Evolutionary conservation across 805 yeast genomes (phyloP).

Genomic region (Suhomyces xylopsoci): DNA sequence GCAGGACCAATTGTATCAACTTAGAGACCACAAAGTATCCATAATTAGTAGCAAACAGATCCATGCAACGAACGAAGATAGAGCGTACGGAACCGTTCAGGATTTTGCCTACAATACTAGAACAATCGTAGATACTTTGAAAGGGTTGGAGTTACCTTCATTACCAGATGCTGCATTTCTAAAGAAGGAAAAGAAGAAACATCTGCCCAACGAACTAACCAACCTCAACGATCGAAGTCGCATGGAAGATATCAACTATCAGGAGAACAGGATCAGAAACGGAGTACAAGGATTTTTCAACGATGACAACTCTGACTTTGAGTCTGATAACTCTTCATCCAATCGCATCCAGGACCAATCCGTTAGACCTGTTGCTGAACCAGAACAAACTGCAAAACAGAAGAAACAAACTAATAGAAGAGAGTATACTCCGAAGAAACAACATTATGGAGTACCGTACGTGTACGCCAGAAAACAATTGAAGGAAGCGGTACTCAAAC

Average conservation of each 20-base stretch:
- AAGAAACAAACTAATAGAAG: conserved; percentile 27
- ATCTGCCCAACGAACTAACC: conserved; percentile 10
- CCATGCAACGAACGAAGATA: conserved; percentile 4
- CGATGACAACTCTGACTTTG: conserved; percentile 5
- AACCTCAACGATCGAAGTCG: conserved; percentile 3
- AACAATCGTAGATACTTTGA: conserved; percentile 19
- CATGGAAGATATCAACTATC: conserved; percentile 28
- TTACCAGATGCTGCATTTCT: conserved; percentile 37
- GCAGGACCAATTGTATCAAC: conserved; percentile 66
- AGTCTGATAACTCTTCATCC: background rate
- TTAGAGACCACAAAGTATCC: conserved; percentile 49
- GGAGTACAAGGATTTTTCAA: conserved; percentile 16
- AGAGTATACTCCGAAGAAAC: conserved; percentile 46
- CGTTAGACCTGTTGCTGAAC: background rate
- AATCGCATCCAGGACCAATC: background rate
- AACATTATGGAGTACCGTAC: conserved; percentile 50
- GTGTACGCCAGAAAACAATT: conserved; percentile 63
- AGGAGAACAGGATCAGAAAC: conserved; percentile 39
- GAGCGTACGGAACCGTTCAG: conserved; percentile 20
- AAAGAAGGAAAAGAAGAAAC: conserved; percentile 11
- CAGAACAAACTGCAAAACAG: conserved; percentile 19
- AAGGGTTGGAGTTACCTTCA: conserved; percentile 38
- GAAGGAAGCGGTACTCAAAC: conserved; percentile 66
- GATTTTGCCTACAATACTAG: conserved; percentile 30
- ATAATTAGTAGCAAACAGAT: conserved; percentile 10